Evolutionary conservation across 2,329 filamentous ascomycete species (phyloP).

Genomic region (Stylonectria norvegica): DNA sequence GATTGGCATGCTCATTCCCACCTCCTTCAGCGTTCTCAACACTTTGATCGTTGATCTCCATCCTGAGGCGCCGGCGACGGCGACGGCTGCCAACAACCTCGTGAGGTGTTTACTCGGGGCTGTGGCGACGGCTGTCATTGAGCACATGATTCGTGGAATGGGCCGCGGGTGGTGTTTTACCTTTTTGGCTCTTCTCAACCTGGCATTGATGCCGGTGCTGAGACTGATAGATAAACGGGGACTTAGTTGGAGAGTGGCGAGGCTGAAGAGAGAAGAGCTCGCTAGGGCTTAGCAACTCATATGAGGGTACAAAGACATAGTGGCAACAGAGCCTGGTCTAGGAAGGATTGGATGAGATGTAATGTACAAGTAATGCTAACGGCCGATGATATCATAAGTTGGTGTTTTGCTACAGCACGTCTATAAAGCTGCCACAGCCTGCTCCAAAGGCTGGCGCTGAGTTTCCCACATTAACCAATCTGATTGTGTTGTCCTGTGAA

Average conservation of each 20-base stretch:
- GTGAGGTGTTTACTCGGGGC: constrained; percentile 61
- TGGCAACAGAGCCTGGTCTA: no score
- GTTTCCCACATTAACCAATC: constrained; percentile 98
- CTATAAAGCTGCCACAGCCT: constrained; percentile 62
- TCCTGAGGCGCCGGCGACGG: constrained; percentile 57
- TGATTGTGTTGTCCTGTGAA: constrained; percentile 77
- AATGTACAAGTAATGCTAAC: no score
- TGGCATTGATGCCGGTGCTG: constrained; percentile 47
- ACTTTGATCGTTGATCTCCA: constrained; percentile 63
- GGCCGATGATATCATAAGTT: no score
- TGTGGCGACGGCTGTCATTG: constrained; percentile 55
- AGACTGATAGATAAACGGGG: constrained; percentile 48
- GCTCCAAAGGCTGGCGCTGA: constrained; percentile 65
- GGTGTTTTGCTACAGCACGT: no score
- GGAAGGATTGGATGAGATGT: no score
- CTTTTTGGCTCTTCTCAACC: constrained; percentile 51
- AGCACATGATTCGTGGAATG: constrained; percentile 54
- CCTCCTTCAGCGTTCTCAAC: constrained; percentile 61
- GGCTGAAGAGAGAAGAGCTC: constrained; percentile 36
- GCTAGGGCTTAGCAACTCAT: neutral
- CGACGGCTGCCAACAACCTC: constrained; percentile 62
- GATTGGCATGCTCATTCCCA: constrained; percentile 56
- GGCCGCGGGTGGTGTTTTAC: constrained; percentile 63
- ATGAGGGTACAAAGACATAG: neutral
- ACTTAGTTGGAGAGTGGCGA: constrained; percentile 49